Evolutionary conservation across 2,329 filamentous ascomycete species (phyloP).

Genomic region (Zasmidium citrigriseum): DNA sequence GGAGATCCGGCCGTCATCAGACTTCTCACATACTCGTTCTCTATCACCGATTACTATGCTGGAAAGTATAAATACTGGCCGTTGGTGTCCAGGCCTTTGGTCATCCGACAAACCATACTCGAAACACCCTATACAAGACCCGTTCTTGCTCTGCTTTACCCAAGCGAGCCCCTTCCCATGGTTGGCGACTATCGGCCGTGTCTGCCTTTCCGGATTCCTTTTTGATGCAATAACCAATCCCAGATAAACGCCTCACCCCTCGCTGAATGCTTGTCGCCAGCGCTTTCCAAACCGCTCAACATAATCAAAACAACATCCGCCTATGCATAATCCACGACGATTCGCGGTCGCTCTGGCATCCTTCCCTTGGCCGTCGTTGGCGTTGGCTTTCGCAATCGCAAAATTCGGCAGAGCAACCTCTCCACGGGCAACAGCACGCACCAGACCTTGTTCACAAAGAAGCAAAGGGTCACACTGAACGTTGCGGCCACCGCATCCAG

Average conservation of each 20-base stretch:
- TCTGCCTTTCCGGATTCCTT: neutral
- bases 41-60: neutral
- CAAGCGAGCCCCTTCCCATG: neutral
- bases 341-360: slow-evolving; percentile 8
- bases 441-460: slow-evolving; percentile 53
- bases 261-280: neutral
- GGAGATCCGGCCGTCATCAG: neutral
- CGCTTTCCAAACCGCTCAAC: neutral
- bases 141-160: neutral
- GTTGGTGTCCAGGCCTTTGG: neutral
- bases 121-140: neutral
- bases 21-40: neutral
- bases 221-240: neutral
- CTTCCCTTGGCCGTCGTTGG: slow-evolving; percentile 47
- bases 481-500: slow-evolving; percentile 56
- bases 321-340: slow-evolving; percentile 15
- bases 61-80: neutral
- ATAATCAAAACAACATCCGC: neutral
- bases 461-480: slow-evolving; percentile 50
- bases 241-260: neutral
- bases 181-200: neutral
- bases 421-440: slow-evolving; percentile 54
- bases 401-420: slow-evolving; percentile 49
- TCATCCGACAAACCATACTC: neutral
- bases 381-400: slow-evolving; percentile 55